Evolutionary conservation across 176 grass and related monocot genomes (phyloP).

Genomic region (Zizania latifolia): DNA sequence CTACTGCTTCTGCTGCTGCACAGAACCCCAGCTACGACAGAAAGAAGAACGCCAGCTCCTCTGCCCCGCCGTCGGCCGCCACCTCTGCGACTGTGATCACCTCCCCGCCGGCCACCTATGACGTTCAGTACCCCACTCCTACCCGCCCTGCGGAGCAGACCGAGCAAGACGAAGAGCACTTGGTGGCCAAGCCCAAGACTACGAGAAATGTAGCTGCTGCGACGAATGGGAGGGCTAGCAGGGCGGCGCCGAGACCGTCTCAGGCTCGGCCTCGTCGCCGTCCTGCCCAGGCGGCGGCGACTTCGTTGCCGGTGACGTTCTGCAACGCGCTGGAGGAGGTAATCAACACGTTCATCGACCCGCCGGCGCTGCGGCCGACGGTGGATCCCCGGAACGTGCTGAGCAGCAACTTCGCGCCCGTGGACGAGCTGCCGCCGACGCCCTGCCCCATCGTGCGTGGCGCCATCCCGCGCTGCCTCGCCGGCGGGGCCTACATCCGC

Average conservation of each 20-base stretch:
- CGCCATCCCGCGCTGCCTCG: conserved; percentile 73
- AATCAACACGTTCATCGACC: conserved; percentile 91
- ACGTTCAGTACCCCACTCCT: neutral
- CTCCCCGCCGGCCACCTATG: conserved; percentile 25
- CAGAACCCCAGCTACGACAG: conserved; percentile 17
- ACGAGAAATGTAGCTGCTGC: neutral
- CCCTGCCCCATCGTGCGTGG: conserved; percentile 60
- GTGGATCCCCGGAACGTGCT: conserved; percentile 80
- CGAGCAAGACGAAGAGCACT: conserved; percentile 10
- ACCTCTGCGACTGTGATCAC: conserved; percentile 18
- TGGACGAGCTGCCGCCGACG: conserved; percentile 80
- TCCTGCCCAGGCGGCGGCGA: neutral
- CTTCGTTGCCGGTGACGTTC: conserved; percentile 48
- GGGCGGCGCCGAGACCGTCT: neutral
- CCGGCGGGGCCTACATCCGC: conserved; percentile 85
- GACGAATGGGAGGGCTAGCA: neutral
- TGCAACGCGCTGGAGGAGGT: conserved; percentile 80
- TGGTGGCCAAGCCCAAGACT: neutral
- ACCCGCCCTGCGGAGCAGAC: neutral
- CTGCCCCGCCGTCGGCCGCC: conserved; percentile 22
- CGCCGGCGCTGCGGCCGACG: conserved; percentile 59
- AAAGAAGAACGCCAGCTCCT: conserved; percentile 14
- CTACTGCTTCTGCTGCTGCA: conserved; percentile 32
- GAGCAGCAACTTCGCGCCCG: conserved; percentile 69
- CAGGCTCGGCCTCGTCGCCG: conserved; percentile 15